Percentiles rank a stretch among this genome's conserved stretches.
These are phyloP conservation scores for Pholiota molesta DNA, from an alignment of 768 basidiomycete species.

Conservation along the genomic window DNA sequence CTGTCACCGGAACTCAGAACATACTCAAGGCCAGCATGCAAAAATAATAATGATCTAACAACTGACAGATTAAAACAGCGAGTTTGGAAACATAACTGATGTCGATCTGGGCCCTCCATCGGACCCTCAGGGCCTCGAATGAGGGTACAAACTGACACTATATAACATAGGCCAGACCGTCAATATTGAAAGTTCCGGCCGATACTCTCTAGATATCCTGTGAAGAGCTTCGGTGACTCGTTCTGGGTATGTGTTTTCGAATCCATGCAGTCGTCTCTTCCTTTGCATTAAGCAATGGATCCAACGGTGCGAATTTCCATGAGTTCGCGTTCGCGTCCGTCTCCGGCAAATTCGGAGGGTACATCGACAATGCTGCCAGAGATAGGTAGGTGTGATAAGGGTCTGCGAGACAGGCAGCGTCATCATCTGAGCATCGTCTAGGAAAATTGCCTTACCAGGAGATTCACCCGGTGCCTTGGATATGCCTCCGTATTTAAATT, in stretches of 20 bases:
- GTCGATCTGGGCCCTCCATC: slow-evolving; percentile 5
- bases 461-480: slow-evolving; percentile 79
- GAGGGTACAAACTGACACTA: neutral
- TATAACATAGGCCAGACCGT: neutral
- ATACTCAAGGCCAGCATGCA: neutral
- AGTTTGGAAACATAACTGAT: neutral
- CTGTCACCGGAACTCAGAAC: neutral
- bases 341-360: slow-evolving; percentile 44
- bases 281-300: slow-evolving; percentile 74
- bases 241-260: slow-evolving; percentile 51
- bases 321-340: slow-evolving; percentile 33
- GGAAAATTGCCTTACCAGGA: slow-evolving; percentile 58
- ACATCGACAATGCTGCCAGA: slow-evolving; percentile 78
- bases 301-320: slow-evolving; percentile 63
- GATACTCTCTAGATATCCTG: neutral
- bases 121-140: slow-evolving; percentile 1
- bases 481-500: slow-evolving; percentile 90
- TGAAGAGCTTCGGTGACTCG: neutral
- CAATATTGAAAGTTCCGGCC: neutral
- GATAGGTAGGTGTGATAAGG: slow-evolving; percentile 96
- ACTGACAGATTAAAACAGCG: neutral
- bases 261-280: slow-evolving; percentile 71
- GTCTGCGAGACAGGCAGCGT: slow-evolving; percentile 47
- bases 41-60: neutral
- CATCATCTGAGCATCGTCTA: neutral